Conservation (phyloP, 2,329 filamentous ascomycete genomes). For the Pyrenophora graminea region DNA sequence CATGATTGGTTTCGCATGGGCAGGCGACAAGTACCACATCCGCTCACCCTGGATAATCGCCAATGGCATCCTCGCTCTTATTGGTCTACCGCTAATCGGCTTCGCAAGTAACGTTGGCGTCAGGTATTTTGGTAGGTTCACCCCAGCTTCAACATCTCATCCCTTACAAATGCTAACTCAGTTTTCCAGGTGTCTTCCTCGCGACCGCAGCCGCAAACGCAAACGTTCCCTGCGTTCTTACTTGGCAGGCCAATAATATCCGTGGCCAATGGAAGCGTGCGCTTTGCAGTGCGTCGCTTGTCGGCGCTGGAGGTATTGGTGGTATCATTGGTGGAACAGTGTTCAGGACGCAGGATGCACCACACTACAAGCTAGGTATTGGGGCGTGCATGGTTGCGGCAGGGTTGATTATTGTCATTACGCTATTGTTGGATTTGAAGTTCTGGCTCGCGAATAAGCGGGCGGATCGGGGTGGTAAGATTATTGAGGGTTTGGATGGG, state of each 20-base stretch:
- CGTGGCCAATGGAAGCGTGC: constrained; percentile 87
- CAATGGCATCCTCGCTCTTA: constrained; percentile 68
- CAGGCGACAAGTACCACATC: constrained; percentile 67
- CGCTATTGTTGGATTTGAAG: constrained; percentile 35
- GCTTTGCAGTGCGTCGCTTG: constrained; percentile 73
- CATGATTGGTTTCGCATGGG: constrained; percentile 60
- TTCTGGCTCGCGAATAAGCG: constrained; percentile 46
- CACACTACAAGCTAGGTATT: constrained; percentile 42
- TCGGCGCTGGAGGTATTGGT: constrained; percentile 76
- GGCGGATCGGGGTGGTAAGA: constrained; percentile 45
- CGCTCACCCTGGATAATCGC: constrained; percentile 69
- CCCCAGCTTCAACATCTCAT: neutral
- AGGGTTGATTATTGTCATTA: constrained; percentile 42
- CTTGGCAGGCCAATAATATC: constrained; percentile 87
- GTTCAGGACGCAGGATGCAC: constrained; percentile 58
- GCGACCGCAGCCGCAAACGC: constrained; percentile 74
- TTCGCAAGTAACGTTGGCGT: constrained; percentile 62
- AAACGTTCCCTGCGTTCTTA: constrained; percentile 73
- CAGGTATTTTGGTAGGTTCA: constrained; percentile 60
- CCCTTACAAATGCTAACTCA: neutral
- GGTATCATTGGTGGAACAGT: constrained; percentile 78
- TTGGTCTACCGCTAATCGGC: constrained; percentile 73
- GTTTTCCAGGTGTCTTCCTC: constrained; percentile 63
- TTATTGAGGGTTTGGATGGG: constrained; percentile 44
- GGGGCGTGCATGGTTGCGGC: constrained; percentile 45